Evolutionary conservation across 305 asterid genomes (phyloP).

Genomic region (Withania somnifera): DNA sequence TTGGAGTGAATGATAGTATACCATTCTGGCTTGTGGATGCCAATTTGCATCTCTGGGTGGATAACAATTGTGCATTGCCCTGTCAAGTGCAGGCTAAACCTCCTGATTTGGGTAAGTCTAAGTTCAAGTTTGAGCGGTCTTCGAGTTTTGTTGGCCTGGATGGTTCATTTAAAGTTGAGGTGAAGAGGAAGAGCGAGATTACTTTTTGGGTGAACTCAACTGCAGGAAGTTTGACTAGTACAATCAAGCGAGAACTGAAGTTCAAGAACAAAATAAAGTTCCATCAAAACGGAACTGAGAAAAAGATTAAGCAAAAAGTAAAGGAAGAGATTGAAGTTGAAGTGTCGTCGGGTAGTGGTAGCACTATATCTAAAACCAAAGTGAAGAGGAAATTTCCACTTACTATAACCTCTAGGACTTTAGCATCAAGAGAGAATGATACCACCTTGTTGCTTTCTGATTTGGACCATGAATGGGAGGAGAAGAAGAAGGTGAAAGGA

Average conservation of each 20-base stretch:
- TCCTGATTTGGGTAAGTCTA: constrained; percentile 21
- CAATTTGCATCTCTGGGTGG: constrained; percentile 67
- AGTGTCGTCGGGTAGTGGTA: constrained; percentile 13
- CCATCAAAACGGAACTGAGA: constrained; percentile 26
- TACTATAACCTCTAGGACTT: constrained; percentile 18
- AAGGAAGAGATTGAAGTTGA: constrained; percentile 20
- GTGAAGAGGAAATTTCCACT: constrained; percentile 39
- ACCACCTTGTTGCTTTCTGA: constrained; percentile 21
- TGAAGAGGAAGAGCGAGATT: constrained; percentile 24
- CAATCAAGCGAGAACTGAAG: constrained; percentile 16
- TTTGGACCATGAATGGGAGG: constrained; percentile 25
- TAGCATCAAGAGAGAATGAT: constrained; percentile 13
- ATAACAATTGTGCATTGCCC: not conserved
- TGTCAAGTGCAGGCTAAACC: constrained; percentile 39
- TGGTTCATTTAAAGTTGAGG: constrained; percentile 38
- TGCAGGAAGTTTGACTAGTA: constrained; percentile 43
- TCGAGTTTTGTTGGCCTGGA: constrained; percentile 21
- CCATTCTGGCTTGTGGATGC: constrained; percentile 75
- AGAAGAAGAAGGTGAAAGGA: constrained; percentile 25
- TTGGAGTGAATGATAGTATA: constrained; percentile 44
- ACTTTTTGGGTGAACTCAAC: constrained; percentile 61
- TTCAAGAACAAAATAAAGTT: constrained; percentile 41
- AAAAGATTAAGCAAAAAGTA: constrained; percentile 35
- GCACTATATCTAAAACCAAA: not conserved
- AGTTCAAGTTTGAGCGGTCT: constrained; percentile 11